phyloP scores from a whole-genome alignment of 306 rosid species.

The Spatholobus suberectus region DNA sequence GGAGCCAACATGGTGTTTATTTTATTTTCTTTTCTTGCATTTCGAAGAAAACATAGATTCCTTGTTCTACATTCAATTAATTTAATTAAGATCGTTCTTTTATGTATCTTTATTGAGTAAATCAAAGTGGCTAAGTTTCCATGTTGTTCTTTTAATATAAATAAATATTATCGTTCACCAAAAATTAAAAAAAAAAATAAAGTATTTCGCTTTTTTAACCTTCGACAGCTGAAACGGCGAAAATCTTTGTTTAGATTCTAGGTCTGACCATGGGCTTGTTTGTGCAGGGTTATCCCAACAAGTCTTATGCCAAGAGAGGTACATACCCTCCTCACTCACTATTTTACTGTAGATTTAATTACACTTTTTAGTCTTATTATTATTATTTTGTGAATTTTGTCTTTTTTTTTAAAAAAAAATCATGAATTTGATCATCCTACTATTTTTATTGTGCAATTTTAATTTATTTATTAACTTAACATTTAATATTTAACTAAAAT shows the following conservation, averaged over 20 bases:
- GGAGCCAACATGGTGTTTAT: constrained; percentile 26
- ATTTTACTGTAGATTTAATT: background rate
- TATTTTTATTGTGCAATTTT: no score
- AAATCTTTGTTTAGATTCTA: background rate
- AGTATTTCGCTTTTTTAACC: background rate
- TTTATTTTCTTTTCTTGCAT: background rate
- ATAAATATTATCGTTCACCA: background rate
- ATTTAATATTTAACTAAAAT: no score
- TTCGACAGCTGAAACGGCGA: background rate
- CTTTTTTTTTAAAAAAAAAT: no score
- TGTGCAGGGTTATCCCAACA: constrained; percentile 87
- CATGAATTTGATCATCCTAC: no score
- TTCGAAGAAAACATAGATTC: constrained; percentile 17
- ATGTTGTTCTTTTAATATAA: background rate
- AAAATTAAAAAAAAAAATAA: background rate
- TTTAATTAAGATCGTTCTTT: background rate
- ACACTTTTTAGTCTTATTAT: no score
- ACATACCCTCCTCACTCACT: background rate
- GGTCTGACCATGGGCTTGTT: constrained; percentile 30
- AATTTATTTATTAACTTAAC: no score
- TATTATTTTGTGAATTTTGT: no score
- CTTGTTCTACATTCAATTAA: background rate
- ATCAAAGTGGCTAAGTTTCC: background rate
- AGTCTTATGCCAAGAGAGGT: constrained; percentile 98
- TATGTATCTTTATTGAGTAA: background rate